Conservation (phyloP, 176 grass and related monocot species). For the Elymus sibiricus region DNA sequence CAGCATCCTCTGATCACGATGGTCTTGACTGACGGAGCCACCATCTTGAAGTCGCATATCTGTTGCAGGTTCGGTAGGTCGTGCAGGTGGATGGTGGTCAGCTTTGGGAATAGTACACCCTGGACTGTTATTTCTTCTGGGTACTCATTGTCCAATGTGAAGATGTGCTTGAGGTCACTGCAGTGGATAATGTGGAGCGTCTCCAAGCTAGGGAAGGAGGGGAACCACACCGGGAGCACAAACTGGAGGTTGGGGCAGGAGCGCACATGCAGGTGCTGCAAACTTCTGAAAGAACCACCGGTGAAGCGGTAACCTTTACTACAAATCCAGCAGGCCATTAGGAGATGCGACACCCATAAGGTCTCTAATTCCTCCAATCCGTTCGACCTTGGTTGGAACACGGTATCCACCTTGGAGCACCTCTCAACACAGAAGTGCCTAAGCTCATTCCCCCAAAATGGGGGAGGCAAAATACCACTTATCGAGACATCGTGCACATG, state of each 20-base stretch:
- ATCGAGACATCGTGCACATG: not conserved
- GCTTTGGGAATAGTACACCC: not conserved
- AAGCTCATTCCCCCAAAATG: fast-evolving
- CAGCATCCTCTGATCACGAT: slow-evolving; percentile 10
- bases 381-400: not conserved
- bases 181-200: slow-evolving; percentile 30
- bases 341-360: slow-evolving; percentile 19
- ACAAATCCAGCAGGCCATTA: not conserved
- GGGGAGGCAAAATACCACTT: fast-evolving
- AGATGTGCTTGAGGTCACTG: not conserved
- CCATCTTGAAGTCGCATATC: not conserved
- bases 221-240: not conserved
- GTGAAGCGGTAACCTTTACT: not conserved
- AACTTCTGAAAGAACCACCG: not conserved
- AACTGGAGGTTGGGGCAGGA: slow-evolving; percentile 20
- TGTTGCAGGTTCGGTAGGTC: not conserved
- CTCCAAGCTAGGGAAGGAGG: not conserved
- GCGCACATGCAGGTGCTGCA: not conserved
- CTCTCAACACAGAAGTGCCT: not conserved
- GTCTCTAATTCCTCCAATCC: not conserved
- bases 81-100: not conserved
- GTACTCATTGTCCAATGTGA: fast-evolving
- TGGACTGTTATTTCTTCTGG: not conserved
- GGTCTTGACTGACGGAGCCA: not conserved
- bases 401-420: not conserved